Percentiles rank a stretch among this genome's conserved stretches.
These are phyloP conservation scores for Paramecium tetraurelia DNA, from an alignment of 73 alveolate genomes.

Conservation along the genomic window DNA sequence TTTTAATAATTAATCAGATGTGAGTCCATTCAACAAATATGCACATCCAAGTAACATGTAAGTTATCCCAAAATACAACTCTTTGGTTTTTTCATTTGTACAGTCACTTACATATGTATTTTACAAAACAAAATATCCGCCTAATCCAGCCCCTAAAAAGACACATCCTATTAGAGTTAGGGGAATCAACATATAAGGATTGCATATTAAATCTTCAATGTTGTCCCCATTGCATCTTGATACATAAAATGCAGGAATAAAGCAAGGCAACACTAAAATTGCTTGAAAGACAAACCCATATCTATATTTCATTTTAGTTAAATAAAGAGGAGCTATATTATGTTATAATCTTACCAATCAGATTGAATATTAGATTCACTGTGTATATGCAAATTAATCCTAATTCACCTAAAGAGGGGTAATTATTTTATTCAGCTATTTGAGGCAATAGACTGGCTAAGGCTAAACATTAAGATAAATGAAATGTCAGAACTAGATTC, in stretches of 20 bases:
- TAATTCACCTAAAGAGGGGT: not conserved
- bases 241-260: not conserved
- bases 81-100: not conserved
- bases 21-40: not conserved
- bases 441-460: not conserved
- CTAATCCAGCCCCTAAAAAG: not conserved
- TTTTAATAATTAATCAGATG: not conserved
- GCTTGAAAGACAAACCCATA: not conserved
- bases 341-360: not conserved
- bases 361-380: not conserved
- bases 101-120: slow-evolving; percentile 15
- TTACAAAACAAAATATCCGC: not conserved
- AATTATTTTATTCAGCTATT: not conserved
- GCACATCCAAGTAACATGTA: not conserved
- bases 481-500: slow-evolving; percentile 2
- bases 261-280: not conserved
- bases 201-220: not conserved
- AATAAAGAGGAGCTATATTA: not conserved
- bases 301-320: not conserved
- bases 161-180: not conserved
- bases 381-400: not conserved
- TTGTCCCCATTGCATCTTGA: not conserved
- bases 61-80: not conserved
- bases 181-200: not conserved
- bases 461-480: not conserved